Evolutionary conservation across 1,139 yeast genomes (phyloP).

Genomic region (Zygosaccharomyces pseudobailii): DNA sequence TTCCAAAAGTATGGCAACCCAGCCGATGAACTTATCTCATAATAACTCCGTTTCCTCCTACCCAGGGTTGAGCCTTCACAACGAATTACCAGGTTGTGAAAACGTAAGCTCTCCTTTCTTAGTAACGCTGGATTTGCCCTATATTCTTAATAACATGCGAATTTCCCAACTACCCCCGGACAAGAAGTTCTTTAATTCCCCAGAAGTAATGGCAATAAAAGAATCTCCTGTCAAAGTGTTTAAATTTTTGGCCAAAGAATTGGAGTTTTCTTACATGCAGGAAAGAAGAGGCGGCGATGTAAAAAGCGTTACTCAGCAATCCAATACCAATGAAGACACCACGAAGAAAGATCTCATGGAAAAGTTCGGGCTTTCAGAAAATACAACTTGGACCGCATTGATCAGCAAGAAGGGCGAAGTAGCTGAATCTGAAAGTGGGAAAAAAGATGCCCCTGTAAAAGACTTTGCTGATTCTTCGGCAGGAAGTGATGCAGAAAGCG

Average conservation of each 20-base stretch:
- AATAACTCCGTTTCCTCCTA: constrained; percentile 14
- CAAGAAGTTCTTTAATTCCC: constrained; percentile 5
- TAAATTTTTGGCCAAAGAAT: constrained; percentile 31
- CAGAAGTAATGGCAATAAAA: constrained; percentile 17
- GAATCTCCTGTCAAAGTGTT: constrained; percentile 32
- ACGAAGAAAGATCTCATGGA: constrained; percentile 26
- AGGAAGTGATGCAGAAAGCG: constrained; percentile 18
- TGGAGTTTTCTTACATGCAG: constrained; percentile 28
- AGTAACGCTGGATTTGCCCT: constrained; percentile 30
- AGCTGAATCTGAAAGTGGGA: constrained; percentile 1
- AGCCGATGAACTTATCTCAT: constrained; percentile 12
- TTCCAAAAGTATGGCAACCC: constrained; percentile 11
- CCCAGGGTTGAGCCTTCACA: constrained; percentile 10
- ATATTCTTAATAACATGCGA: constrained; percentile 28
- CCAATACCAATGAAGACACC: constrained; percentile 19
- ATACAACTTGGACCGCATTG: constrained; percentile 33
- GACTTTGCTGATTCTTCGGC: constrained; percentile 10
- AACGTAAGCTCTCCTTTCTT: constrained; percentile 23
- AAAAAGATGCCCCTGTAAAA: background rate
- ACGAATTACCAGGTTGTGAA: constrained; percentile 8
- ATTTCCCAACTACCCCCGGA: constrained; percentile 16
- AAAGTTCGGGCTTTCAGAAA: constrained; percentile 30
- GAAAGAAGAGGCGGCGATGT: constrained; percentile 15
- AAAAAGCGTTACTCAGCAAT: constrained; percentile 4
- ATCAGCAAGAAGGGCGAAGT: constrained; percentile 22